Percentiles rank a stretch among this genome's conserved stretches.
Conservation (phyloP, 805 yeast species). For the Saccharomycopsis sp. region DNA sequence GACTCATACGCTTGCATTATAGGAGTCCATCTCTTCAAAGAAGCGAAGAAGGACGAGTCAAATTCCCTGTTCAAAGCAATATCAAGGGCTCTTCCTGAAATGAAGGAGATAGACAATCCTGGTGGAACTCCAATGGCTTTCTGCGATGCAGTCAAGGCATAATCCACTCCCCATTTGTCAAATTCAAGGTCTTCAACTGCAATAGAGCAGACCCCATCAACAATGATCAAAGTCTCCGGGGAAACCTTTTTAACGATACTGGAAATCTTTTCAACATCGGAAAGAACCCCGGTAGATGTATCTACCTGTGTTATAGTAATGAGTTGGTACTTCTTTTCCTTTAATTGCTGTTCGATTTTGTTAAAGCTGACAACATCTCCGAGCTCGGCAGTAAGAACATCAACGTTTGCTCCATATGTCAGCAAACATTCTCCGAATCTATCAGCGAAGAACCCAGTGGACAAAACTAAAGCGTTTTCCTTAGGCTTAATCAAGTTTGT, state of each 20-base stretch:
- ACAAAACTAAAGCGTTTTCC: slow-evolving; percentile 59
- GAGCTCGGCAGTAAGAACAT: slow-evolving; percentile 57
- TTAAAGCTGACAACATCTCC: slow-evolving; percentile 64
- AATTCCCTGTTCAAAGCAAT: slow-evolving; percentile 48
- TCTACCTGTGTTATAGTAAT: slow-evolving; percentile 93
- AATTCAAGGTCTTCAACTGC: slow-evolving; percentile 84
- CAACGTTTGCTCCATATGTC: slow-evolving; percentile 72
- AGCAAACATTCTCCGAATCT: slow-evolving; percentile 69
- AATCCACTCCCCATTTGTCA: slow-evolving; percentile 87
- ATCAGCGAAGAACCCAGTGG: slow-evolving; percentile 89
- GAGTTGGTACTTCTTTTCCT: slow-evolving; percentile 47
- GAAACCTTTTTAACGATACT: slow-evolving; percentile 52
- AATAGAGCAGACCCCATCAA: slow-evolving; percentile 93
- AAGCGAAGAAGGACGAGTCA: slow-evolving; percentile 47
- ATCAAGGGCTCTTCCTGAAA: slow-evolving; percentile 67
- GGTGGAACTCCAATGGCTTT: slow-evolving; percentile 95
- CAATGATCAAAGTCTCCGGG: slow-evolving; percentile 78
- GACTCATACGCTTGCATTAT: slow-evolving; percentile 80
- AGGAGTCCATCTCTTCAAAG: slow-evolving; percentile 80
- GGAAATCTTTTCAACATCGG: slow-evolving; percentile 61
- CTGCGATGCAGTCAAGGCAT: slow-evolving; percentile 85
- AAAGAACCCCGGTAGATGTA: slow-evolving; percentile 87
- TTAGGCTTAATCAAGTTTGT: slow-evolving; percentile 62
- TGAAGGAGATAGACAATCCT: slow-evolving; percentile 74
- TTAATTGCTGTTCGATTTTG: slow-evolving; percentile 50